A percentile compares a stretch with the other conserved stretches of the same genome.
These are phyloP conservation scores for Naganishia liquefaciens DNA, from an alignment of 1,284 basidiomycete genomes.

Conservation along the genomic window DNA sequence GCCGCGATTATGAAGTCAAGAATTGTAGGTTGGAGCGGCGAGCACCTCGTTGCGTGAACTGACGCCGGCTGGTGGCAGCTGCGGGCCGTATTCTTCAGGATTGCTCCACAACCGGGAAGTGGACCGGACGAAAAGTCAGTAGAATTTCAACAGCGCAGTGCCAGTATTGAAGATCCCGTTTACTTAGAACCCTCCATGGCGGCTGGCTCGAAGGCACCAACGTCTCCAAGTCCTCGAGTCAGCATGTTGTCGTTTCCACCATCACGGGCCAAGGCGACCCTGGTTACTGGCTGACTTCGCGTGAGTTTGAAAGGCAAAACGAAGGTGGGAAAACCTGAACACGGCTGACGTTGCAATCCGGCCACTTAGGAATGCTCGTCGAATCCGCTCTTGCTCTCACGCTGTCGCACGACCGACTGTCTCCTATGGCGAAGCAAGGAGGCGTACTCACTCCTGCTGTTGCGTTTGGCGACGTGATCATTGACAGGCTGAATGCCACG, in stretches of 20 bases:
- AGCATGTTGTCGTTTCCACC: conserved; percentile 63
- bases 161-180: background rate
- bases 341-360: background rate
- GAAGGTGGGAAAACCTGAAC: background rate
- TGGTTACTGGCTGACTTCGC: conserved; percentile 69
- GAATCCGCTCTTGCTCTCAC: conserved; percentile 73
- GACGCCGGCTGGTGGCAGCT: conserved; percentile 32
- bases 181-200: conserved; percentile 59
- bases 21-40: conserved; percentile 3
- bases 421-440: conserved; percentile 63
- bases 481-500: conserved; percentile 56
- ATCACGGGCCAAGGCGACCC: conserved; percentile 73
- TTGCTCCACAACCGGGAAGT: conserved; percentile 62
- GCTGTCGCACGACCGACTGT: conserved; percentile 59
- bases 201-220: conserved; percentile 65
- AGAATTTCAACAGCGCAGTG: background rate
- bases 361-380: conserved; percentile 65
- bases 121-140: conserved; percentile 66
- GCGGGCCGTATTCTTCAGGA: conserved; percentile 48
- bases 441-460: conserved; percentile 77
- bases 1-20: conserved; percentile 50
- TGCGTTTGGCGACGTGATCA: conserved; percentile 70
- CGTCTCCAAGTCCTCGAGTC: conserved; percentile 58
- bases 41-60: background rate
- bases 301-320: conserved; percentile 53